These are phyloP conservation scores for Blastomyces gilchristii DNA, from an alignment of 2,329 filamentous ascomycete genomes.

Conservation along the genomic window DNA sequence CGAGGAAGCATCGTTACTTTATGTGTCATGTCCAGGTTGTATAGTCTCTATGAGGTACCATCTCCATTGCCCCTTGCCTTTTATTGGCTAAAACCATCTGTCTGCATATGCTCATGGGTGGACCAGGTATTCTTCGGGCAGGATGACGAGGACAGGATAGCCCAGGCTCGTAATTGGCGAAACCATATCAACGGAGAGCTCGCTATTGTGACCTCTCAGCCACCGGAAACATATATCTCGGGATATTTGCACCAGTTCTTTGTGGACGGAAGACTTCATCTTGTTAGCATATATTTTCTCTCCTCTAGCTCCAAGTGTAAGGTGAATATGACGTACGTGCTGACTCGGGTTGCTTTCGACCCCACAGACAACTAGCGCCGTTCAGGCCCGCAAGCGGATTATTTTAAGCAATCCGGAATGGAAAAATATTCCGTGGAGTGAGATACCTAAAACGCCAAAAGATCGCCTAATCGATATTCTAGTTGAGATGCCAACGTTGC, in stretches of 20 bases:
- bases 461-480: constrained; percentile 28
- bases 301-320: not conserved
- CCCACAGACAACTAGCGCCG: constrained; percentile 7
- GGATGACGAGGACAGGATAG: constrained; percentile 8
- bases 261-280: constrained; percentile 10
- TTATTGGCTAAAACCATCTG: not conserved
- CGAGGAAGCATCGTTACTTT: constrained; percentile 8
- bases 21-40: constrained; percentile 9
- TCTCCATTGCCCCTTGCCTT: not conserved
- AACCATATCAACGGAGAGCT: constrained; percentile 9
- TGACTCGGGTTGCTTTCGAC: not conserved
- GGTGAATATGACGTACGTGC: not conserved
- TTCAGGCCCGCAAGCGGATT: constrained; percentile 19
- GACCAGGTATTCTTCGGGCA: constrained; percentile 8
- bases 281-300: constrained; percentile 5
- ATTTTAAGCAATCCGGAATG: constrained; percentile 25
- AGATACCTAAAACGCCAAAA: constrained; percentile 23
- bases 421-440: constrained; percentile 29
- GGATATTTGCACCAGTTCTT: constrained; percentile 9
- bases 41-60: constrained; percentile 8
- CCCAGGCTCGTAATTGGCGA: constrained; percentile 10
- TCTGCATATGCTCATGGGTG: not conserved
- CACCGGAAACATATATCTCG: constrained; percentile 7
- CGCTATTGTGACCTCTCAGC: constrained; percentile 8
- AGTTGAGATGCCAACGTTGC: constrained; percentile 23